Percentiles rank a stretch among this genome's conserved stretches.
These are phyloP conservation scores for Pogostemon cablin DNA, from an alignment of 257 asterid species.

Conservation along the genomic window DNA sequence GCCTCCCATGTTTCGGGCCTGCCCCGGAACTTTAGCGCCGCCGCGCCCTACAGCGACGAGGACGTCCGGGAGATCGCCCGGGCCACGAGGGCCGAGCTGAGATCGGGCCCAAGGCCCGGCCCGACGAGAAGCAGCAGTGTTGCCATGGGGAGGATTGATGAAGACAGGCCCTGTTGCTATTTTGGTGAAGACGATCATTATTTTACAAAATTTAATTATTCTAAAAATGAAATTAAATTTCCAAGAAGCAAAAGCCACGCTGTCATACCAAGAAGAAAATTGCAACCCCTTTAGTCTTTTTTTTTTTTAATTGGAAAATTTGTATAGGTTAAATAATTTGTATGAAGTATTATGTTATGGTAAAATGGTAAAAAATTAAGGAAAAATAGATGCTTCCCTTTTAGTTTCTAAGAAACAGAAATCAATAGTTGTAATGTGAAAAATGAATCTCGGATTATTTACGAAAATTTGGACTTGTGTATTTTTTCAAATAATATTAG, in stretches of 20 bases:
- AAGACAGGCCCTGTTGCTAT: conserved; percentile 55
- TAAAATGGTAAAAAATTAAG: neutral
- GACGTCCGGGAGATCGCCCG: conserved; percentile 43
- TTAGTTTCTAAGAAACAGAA: no score
- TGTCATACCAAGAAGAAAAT: conserved; percentile 31
- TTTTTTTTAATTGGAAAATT: no score
- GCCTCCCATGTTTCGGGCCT: conserved; percentile 33
- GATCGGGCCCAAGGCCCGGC: no score
- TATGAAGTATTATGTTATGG: neutral
- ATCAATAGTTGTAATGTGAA: no score
- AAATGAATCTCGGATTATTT: no score
- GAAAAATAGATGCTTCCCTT: no score
- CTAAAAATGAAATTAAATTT: conserved; percentile 33
- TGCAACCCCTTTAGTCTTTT: conserved; percentile 9
- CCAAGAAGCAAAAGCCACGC: conserved; percentile 74
- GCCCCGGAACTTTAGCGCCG: conserved; percentile 61
- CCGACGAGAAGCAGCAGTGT: conserved; percentile 71
- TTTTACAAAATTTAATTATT: neutral
- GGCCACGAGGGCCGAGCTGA: no score
- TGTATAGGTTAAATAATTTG: neutral
- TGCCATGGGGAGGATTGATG: conserved; percentile 82
- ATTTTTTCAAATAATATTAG: no score
- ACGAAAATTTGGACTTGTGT: no score
- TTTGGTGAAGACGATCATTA: conserved; percentile 41
- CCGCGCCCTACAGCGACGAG: conserved; percentile 38